Percentiles rank a stretch among this genome's conserved stretches.
Conservation (phyloP, 768 basidiomycete genomes). For the Gelatoporia subvermispora region DNA sequence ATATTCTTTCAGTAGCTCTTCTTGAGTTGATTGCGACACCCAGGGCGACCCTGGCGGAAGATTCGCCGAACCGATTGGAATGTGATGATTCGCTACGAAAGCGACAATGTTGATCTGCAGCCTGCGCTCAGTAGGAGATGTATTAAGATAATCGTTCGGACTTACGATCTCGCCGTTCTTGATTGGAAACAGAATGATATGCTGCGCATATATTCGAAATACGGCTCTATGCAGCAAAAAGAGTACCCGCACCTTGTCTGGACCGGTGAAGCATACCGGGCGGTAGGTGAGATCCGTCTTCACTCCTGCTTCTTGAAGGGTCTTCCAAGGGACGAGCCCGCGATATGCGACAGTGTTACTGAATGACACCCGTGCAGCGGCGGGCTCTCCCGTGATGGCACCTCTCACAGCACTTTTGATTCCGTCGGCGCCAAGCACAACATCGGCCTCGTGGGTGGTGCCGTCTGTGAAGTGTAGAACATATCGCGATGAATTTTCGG, state of each 20-base stretch:
- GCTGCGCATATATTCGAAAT: slow-evolving; percentile 28
- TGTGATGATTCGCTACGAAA: slow-evolving; percentile 31
- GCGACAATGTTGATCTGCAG: slow-evolving; percentile 41
- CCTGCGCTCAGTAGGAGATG: neutral
- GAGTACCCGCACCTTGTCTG: slow-evolving; percentile 23
- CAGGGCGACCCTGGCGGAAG: slow-evolving; percentile 22
- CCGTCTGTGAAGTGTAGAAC: slow-evolving; percentile 46
- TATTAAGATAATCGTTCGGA: neutral
- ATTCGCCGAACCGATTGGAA: slow-evolving; percentile 13
- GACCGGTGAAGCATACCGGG: slow-evolving; percentile 40
- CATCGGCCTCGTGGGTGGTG: slow-evolving; percentile 38
- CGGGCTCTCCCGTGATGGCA: slow-evolving; percentile 28
- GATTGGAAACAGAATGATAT: slow-evolving; percentile 50
- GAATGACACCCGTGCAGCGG: slow-evolving; percentile 29
- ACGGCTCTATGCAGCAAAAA: neutral
- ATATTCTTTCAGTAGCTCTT: slow-evolving; percentile 41
- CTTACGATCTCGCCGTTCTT: slow-evolving; percentile 36
- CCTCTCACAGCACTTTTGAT: slow-evolving; percentile 34
- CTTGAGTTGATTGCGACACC: slow-evolving; percentile 35
- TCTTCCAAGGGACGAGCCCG: slow-evolving; percentile 37
- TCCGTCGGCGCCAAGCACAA: slow-evolving; percentile 41
- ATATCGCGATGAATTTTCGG: slow-evolving; percentile 15
- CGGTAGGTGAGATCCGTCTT: slow-evolving; percentile 32
- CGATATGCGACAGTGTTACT: slow-evolving; percentile 47
- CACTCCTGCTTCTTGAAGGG: slow-evolving; percentile 38